Percentiles rank a stretch among this genome's conserved stretches.
These are phyloP conservation scores for Acacia melanoxylon DNA, from an alignment of 306 rosid species.

Conservation along the genomic window DNA sequence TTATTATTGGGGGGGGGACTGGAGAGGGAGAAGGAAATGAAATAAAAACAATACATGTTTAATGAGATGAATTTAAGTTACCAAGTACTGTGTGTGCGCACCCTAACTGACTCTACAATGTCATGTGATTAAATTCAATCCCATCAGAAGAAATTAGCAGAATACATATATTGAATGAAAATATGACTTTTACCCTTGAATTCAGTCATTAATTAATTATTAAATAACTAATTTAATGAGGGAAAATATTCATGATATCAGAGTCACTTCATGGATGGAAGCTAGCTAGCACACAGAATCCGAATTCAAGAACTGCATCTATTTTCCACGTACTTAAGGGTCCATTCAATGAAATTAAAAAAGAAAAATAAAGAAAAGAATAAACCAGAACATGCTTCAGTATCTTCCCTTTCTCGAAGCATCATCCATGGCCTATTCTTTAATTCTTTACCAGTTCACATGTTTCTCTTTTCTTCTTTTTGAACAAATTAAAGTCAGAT, in stretches of 20 bases:
- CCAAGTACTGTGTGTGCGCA: neutral
- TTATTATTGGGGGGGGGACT: no score
- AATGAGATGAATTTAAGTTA: neutral
- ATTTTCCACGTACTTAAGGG: neutral
- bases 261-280: neutral
- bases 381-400: neutral
- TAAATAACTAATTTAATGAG: neutral
- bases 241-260: no score
- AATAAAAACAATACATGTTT: neutral
- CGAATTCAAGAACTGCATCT: neutral
- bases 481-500: neutral
- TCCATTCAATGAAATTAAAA: neutral
- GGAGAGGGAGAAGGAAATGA: neutral
- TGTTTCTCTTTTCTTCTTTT: neutral
- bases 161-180: no score
- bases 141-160: no score
- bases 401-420: slow-evolving; percentile 6
- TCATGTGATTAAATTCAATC: no score
- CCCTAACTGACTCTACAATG: no score
- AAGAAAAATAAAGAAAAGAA: neutral
- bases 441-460: neutral
- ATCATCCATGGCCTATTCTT: neutral
- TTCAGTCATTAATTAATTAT: no score
- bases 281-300: neutral
- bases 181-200: no score